Evolutionary conservation across 768 basidiomycete species (phyloP).

Genomic region (Neoboletus subvelutipes): DNA sequence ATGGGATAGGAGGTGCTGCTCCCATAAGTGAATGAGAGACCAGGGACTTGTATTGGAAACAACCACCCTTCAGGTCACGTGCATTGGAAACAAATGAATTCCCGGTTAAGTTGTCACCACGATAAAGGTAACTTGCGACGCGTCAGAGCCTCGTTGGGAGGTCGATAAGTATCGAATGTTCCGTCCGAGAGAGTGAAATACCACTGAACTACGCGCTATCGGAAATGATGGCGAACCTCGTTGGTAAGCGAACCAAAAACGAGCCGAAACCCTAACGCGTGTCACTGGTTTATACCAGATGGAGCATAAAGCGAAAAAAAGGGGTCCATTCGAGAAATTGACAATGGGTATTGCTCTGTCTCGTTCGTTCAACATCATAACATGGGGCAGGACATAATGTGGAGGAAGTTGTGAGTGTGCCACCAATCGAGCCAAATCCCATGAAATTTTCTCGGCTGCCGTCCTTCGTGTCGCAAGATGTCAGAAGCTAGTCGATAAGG

Average conservation of each 20-base stretch:
- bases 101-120: neutral
- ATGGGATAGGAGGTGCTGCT: neutral
- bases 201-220: neutral
- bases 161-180: conserved; percentile 14
- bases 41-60: neutral
- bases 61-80: neutral
- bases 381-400: neutral
- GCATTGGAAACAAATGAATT: neutral
- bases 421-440: neutral
- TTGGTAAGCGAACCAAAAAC: neutral
- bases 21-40: neutral
- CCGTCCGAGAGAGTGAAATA: conserved; percentile 1
- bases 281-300: neutral
- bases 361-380: neutral
- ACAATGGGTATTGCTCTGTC: neutral
- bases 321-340: neutral
- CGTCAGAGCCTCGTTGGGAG: neutral
- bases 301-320: neutral
- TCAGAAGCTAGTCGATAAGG: neutral
- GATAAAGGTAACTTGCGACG: neutral
- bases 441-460: neutral
- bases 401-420: neutral
- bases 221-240: neutral
- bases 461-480: neutral
- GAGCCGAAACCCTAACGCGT: neutral